Percentiles rank a stretch among this genome's conserved stretches.
Evolutionary conservation across 768 basidiomycete species (phyloP).

Genomic region (Mycena rosella): DNA sequence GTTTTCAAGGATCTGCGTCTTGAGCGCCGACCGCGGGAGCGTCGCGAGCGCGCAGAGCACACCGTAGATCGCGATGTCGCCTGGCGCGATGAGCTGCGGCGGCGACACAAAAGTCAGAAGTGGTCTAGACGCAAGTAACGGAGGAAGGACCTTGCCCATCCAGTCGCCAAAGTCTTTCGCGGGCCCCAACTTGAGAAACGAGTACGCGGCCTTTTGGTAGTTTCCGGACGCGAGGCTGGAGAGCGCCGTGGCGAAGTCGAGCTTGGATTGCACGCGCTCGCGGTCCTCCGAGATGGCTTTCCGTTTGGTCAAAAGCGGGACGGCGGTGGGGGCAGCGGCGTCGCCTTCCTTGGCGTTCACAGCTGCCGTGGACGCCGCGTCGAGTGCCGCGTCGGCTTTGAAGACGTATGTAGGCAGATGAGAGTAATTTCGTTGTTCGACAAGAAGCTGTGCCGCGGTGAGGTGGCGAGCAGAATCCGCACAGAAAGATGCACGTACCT

Average conservation of each 20-base stretch:
- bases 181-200: conserved; percentile 77
- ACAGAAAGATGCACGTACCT: conserved; percentile 58
- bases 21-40: conserved; percentile 77
- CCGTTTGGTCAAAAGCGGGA: conserved; percentile 39
- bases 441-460: conserved; percentile 68
- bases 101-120: conserved; percentile 9
- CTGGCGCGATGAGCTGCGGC: conserved; percentile 76
- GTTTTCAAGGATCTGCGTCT: conserved; percentile 75
- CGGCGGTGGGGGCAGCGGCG: conserved; percentile 29
- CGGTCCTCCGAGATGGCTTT: conserved; percentile 70
- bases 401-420: conserved; percentile 93
- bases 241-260: conserved; percentile 86
- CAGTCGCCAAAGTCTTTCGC: conserved; percentile 80
- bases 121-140: not conserved
- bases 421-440: conserved; percentile 89
- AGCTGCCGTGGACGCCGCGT: conserved; percentile 61
- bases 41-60: conserved; percentile 88
- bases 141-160: conserved; percentile 70
- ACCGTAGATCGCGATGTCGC: conserved; percentile 90
- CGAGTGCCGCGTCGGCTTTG: conserved; percentile 95
- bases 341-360: conserved; percentile 42
- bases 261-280: conserved; percentile 79
- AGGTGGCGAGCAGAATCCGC: not conserved
- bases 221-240: conserved; percentile 77
- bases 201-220: conserved; percentile 85